Evolutionary conservation across 495 filamentous ascomycete genomes (phyloP), one percentile per base, ranked within the genome.

Genomic region (Trichoderma orchidacearum): DNA sequence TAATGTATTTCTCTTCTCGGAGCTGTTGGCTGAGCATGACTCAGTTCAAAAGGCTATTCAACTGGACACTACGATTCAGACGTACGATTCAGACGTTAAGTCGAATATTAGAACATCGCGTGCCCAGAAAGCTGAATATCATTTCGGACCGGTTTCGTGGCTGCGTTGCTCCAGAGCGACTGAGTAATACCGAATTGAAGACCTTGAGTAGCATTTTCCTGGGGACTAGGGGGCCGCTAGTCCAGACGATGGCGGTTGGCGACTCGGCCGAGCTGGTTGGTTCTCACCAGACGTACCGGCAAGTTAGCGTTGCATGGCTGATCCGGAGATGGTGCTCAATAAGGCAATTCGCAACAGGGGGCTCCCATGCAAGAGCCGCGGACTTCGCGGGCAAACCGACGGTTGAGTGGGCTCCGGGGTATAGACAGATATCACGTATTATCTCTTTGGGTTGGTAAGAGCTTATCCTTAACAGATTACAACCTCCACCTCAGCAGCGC

Each of bases 261-360:
- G 41, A 48, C 41, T 48, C 41, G 41, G 41, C 41, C 41, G 41
- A 48, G 41, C 41, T 48, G 41, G 41, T 27, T 48, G 18, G 41
- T 48, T 48, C 41, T 48, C 41, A 36, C 34, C 4, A 36, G 34
- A 13, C 18, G 8, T 48, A 48, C 41, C 41, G 36, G 41, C 27
- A 17, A 48, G n/a, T 48, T 48, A 48, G 41, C 41, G 41, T 48
- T 48, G 41, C 41, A 48, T 48, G 41, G 41, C 41, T 48, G 41
- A 48, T 48, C 41, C 41, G 41, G 41, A 48, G 41, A 48, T 48
- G 41, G 41, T 48, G 41, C 41, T 48, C 27, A 11, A 25, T 48
- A 18, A 48, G 41, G 41, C 41, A 48, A 48, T 23, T 25, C 11
- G 41, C 21, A 28, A 23, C 41, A 18, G 41, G n/a, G 41, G 41